A percentile compares a stretch with the other conserved stretches of the same genome.
phyloP scores from a whole-genome alignment of 352 stramenopile species.

The Globisporangium recalcitrans region DNA sequence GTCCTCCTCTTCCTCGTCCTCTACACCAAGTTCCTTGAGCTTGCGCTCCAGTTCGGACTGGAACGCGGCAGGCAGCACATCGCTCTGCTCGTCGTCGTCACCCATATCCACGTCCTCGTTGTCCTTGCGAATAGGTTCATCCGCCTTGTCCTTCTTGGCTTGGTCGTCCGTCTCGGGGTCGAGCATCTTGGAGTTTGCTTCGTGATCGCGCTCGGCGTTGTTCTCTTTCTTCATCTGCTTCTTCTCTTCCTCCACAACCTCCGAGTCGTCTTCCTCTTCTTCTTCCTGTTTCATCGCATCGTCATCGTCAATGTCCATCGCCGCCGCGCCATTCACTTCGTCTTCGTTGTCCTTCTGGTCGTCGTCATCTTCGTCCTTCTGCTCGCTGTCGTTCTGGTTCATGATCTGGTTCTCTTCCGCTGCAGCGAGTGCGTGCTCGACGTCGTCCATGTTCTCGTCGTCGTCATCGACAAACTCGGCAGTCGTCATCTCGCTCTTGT shows the following conservation, averaged over 20 bases:
- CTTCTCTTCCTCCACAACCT: conserved; percentile 17
- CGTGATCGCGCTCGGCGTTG: conserved; percentile 17
- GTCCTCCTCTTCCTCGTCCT: conserved; percentile 36
- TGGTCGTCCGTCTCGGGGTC: conserved; percentile 23
- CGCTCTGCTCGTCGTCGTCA: conserved; percentile 24
- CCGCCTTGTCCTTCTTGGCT: conserved; percentile 18
- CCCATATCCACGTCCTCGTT: conserved; percentile 31
- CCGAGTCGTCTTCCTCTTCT: conserved; percentile 21
- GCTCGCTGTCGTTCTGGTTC: conserved; percentile 40
- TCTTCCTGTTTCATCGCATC: conserved; percentile 34
- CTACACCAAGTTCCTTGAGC: conserved; percentile 22
- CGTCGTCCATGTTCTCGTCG: conserved; percentile 58
- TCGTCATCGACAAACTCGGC: conserved; percentile 67
- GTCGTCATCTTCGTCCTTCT: conserved; percentile 55
- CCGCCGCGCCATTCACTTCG: conserved; percentile 33
- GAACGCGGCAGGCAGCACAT: conserved; percentile 25
- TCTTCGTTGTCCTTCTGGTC: conserved; percentile 26
- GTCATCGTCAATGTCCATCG: conserved; percentile 69
- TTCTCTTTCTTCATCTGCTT: conserved; percentile 31
- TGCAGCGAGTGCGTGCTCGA: conserved; percentile 56
- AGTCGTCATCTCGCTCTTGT: conserved; percentile 45
- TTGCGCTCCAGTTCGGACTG: conserved; percentile 32
- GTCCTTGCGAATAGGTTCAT: conserved; percentile 21
- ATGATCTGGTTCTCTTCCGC: conserved; percentile 67
- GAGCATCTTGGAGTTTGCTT: conserved; percentile 14